Conservation (phyloP, 1,284 basidiomycete species). For the Cerioporus squamosus region DNA sequence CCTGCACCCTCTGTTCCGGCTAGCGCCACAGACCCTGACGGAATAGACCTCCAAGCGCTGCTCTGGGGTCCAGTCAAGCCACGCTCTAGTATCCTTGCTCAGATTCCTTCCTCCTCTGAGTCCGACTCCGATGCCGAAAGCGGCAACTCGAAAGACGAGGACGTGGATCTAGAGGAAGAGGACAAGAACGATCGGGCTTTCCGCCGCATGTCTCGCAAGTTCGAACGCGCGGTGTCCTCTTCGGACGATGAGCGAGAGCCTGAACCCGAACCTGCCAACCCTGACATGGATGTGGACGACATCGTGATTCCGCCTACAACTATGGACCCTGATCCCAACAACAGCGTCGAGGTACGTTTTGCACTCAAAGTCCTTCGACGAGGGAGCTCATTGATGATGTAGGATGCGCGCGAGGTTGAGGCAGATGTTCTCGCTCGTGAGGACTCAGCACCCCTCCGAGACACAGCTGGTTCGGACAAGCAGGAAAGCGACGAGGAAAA, state of each 20-base stretch:
- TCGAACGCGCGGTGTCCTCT: conserved; percentile 23
- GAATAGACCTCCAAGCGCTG: conserved; percentile 28
- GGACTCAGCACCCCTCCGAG: background rate
- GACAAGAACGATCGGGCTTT: conserved; percentile 29
- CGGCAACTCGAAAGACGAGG: conserved; percentile 21
- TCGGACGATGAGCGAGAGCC: conserved; percentile 31
- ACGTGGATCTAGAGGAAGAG: conserved; percentile 27
- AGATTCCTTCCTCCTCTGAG: conserved; percentile 26
- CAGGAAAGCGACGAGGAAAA: background rate
- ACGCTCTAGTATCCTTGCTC: conserved; percentile 23
- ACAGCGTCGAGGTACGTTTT: conserved; percentile 19
- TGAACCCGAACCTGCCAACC: conserved; percentile 16
- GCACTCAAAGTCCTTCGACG: background rate
- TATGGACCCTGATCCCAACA: conserved; percentile 27
- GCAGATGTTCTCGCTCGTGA: background rate
- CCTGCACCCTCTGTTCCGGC: background rate
- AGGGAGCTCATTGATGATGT: conserved; percentile 5
- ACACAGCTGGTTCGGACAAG: background rate
- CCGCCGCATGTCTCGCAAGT: conserved; percentile 29
- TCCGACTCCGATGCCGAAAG: conserved; percentile 23
- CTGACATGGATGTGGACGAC: conserved; percentile 5
- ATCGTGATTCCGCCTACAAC: conserved; percentile 18
- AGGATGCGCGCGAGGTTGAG: conserved; percentile 10
- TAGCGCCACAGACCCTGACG: background rate
- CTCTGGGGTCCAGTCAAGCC: conserved; percentile 29